Base-by-base conservation (phyloP, 2,329 filamentous ascomycete genomes). In the Onygenales sp. region DNA sequence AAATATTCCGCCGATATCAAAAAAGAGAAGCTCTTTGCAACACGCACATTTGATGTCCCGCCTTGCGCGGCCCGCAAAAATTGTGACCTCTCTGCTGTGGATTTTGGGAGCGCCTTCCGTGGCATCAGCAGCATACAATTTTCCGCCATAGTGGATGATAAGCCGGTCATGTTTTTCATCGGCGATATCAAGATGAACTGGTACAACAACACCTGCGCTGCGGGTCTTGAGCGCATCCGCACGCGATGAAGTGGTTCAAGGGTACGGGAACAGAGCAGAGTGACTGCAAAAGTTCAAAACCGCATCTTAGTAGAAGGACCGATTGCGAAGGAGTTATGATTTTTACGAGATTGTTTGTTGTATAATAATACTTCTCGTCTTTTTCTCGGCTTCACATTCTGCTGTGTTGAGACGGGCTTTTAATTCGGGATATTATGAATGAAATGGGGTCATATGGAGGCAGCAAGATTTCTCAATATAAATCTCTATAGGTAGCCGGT, bases 121-220 rank as follows among this genome's bases (percentile, higher is more conserved):
- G 69, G 65, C 44, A 63, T 80, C 31, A 75, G 70, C 11, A 73
- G 75, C 7, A 69, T 79, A 17, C 72, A 74, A 57, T 74, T 80
- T 58, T 70, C 74, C 46, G 76, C 76, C 9, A 73, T 68, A 51
- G 72, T 70, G 41, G 60, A 61, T 35, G 64, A 64, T 4, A 64
- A 71, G 60, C 63, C 69, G 53, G 61, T 68, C 32, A 75, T 72
- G 59, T 75, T 78, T 65, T 67, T 62, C 53, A 66, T 78, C 65
- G 77, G 79, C 57, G 69, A 75, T 54, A 60, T 79, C 53, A 58
- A 68, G 45, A 61, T 78, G 61, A 70, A 67, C 43, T 80, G 77
- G 77, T 70, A 65, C 53, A 73, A 79, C 64, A 74, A 74, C 56
- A 74, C 66, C 42, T 79, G 77, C 58, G 68, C 65, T 38, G 76